Conservation (phyloP, 78 protist genomes). For the Trichosphaerium sp. region DNA sequence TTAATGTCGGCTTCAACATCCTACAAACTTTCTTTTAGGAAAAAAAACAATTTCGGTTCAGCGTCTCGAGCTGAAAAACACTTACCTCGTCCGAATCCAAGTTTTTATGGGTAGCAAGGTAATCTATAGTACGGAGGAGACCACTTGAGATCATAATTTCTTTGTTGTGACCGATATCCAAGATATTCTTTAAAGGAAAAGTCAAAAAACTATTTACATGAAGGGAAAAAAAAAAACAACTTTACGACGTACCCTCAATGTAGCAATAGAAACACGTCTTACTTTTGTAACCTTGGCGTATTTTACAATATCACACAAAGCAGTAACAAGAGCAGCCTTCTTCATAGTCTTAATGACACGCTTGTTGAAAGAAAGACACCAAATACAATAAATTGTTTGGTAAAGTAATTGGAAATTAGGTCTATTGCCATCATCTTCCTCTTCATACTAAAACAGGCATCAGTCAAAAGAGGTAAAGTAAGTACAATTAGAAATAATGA, state of each 20-base stretch:
- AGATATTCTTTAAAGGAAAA: constrained; percentile 10
- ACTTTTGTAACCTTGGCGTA: constrained; percentile 45
- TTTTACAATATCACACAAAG: constrained; percentile 18
- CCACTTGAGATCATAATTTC: constrained; percentile 51
- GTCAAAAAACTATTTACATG: neutral
- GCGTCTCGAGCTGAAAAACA: no score
- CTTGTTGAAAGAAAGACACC: constrained; percentile 59
- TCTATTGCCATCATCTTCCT: no score
- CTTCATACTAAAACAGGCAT: no score
- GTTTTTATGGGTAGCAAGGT: constrained; percentile 18
- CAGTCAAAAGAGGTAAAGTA: no score
- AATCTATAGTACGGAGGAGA: constrained; percentile 13
- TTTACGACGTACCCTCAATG: constrained; percentile 28
- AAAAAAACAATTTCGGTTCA: no score
- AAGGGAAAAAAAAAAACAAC: neutral
- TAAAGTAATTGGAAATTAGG: constrained; percentile 38
- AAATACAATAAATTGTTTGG: constrained; percentile 47
- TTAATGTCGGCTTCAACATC: constrained; percentile 56
- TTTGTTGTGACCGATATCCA: constrained; percentile 7
- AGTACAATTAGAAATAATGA: no score
- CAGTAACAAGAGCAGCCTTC: constrained; percentile 25
- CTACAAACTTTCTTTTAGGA: no score
- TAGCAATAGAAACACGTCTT: constrained; percentile 44
- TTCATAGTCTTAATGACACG: constrained; percentile 5
- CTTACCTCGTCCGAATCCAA: constrained; percentile 75